Percentiles rank a stretch among this genome's conserved stretches.
These are phyloP conservation scores for Cercospora berteroae DNA, from an alignment of 2,329 filamentous ascomycete species.

Conservation along the genomic window DNA sequence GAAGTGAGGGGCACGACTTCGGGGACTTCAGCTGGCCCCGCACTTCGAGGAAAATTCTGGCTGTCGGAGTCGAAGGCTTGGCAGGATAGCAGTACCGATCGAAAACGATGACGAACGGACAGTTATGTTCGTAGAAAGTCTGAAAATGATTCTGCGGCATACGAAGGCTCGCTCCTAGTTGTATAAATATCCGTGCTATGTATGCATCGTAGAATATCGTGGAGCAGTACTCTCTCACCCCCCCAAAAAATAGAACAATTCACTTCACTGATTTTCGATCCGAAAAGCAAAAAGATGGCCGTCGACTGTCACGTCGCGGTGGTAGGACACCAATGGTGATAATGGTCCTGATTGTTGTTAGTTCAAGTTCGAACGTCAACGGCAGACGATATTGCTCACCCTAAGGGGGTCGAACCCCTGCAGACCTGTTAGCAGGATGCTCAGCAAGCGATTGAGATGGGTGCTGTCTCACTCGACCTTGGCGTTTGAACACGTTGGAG, in stretches of 20 bases:
- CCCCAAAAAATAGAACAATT: no score
- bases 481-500: conserved; percentile 14
- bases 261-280: no score
- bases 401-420: conserved; percentile 20
- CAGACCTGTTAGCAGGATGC: neutral
- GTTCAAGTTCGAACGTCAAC: no score
- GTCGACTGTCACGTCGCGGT: neutral
- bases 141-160: no score
- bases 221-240: no score
- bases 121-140: neutral
- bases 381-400: neutral
- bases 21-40: neutral
- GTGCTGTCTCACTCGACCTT: conserved; percentile 17
- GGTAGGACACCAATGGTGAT: neutral
- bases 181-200: no score
- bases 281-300: conserved; percentile 3
- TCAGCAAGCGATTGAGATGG: neutral
- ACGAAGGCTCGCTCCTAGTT: no score
- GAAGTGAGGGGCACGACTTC: no score
- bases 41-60: neutral
- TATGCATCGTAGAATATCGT: no score
- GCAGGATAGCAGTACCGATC: neutral
- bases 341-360: neutral
- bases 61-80: neutral
- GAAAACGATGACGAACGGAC: neutral